Evolutionary conservation across 768 basidiomycete species (phyloP), one percentile per base, ranked within the genome.

Genomic region (Agaricus sinodeliciosus): DNA sequence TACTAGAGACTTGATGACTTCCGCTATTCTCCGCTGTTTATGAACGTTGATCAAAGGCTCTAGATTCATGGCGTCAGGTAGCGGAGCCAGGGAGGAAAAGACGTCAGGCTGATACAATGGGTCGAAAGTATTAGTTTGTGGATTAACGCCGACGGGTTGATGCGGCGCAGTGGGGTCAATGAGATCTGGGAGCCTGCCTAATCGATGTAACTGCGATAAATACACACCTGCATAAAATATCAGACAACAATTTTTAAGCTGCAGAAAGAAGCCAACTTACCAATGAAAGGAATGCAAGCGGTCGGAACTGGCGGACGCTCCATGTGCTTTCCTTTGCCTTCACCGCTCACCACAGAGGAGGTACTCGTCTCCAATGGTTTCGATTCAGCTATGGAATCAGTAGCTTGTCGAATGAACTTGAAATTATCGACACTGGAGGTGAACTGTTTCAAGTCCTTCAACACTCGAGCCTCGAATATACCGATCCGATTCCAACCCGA

Each of bases 41-140:
- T 92, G 88, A 5, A 93, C 85, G 63, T 91, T 93, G 69, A 93
- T 89, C 54, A 93, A 67, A 3, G 90, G 89, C 60, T 92, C 89
- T 26, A 93, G 77, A 56, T 84, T 80, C 74, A 91, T 88, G n/a
- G 79, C 78, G 1, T 80, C 63, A 0, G 90, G 90, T 3, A 92
- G 78, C 7, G 84, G 78, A 3, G 82, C 75, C 5, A 93, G 76
- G 11, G 82, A 74, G 0, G 81, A 74, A 65, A 93, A 93, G 25
- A 91, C 87, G 55, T 90, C 87, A 0, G 90, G 87, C 57, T 85
- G 83, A 27, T 83, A 77, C 1, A 82, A 87, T 7, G 84, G 67
- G 56, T 85, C 81, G 54, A 90, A 83, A 58, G 77, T 79, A 41
- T 78, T 76, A 6, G 81, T 81, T 16, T 69, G 67, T 0, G 81